phyloP scores from a whole-genome alignment of 192 early-diverging fungal genomes.

The Rhizoclosmatium globosum region DNA sequence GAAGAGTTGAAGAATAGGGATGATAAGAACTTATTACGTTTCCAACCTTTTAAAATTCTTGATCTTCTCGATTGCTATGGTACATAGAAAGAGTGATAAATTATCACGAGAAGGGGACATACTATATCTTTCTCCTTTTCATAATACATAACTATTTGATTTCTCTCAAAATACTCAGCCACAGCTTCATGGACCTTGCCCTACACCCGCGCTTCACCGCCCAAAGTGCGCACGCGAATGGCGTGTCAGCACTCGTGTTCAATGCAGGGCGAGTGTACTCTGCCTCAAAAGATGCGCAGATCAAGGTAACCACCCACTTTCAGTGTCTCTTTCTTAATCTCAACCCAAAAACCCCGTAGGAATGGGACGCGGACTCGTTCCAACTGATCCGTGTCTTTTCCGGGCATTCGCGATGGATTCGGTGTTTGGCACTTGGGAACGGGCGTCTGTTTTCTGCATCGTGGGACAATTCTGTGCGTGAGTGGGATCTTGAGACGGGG shows the following conservation, averaged over 20 bases:
- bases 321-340: background rate
- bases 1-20: no score
- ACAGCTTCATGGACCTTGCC: background rate
- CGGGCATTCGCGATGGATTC: constrained; percentile 45
- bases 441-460: constrained; percentile 39
- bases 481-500: constrained; percentile 39
- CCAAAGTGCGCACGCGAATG: constrained; percentile 12
- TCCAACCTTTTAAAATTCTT: no score
- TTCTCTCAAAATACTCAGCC: background rate
- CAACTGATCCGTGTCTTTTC: constrained; percentile 17
- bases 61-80: no score
- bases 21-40: no score
- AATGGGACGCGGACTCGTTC: background rate
- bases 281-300: constrained; percentile 26
- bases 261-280: constrained; percentile 14
- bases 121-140: no score
- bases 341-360: background rate
- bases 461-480: constrained; percentile 45
- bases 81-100: no score
- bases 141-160: no score
- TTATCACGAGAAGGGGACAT: no score
- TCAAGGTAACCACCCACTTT: constrained; percentile 10
- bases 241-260: constrained; percentile 23
- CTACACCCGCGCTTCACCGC: constrained; percentile 5
- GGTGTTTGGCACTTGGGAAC: constrained; percentile 22